These are phyloP conservation scores for Cladosporium cucumerinum DNA, from an alignment of 2,329 filamentous ascomycete genomes.

Conservation along the genomic window DNA sequence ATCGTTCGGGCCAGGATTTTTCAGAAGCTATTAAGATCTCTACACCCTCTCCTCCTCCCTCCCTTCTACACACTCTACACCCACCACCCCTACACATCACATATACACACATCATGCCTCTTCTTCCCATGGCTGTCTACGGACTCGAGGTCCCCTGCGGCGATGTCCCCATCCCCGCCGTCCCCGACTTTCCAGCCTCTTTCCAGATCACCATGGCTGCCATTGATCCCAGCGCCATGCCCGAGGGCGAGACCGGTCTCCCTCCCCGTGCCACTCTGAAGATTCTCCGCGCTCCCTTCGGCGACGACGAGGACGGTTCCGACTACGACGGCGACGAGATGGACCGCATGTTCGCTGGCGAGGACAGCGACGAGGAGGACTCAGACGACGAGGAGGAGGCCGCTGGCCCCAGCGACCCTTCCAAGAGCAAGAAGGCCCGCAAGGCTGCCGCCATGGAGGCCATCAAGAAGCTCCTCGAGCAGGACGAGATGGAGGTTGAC, in stretches of 20 bases:
- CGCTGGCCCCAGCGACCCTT: conserved; percentile 87
- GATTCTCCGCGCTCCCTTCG: conserved; percentile 71
- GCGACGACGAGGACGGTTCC: conserved; percentile 51
- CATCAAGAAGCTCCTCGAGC: conserved; percentile 63
- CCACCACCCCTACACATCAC: conserved; percentile 9
- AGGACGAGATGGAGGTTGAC: conserved; percentile 70
- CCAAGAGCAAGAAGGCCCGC: conserved; percentile 83
- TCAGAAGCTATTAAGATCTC: neutral
- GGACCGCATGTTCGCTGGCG: conserved; percentile 56
- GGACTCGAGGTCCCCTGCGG: conserved; percentile 86
- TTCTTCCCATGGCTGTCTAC: conserved; percentile 69
- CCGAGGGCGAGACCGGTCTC: conserved; percentile 40
- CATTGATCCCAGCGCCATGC: conserved; percentile 78
- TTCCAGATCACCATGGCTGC: conserved; percentile 99
- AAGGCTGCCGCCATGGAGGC: conserved; percentile 74
- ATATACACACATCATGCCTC: conserved; percentile 25
- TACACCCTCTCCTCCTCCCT: neutral
- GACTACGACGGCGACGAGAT: conserved; percentile 49
- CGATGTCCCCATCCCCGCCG: conserved; percentile 75
- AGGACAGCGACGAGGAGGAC: conserved; percentile 53
- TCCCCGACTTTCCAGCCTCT: conserved; percentile 75
- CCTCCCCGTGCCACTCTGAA: conserved; percentile 82
- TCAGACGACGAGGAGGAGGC: conserved; percentile 66
- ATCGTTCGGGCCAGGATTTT: neutral
- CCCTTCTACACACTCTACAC: neutral